A percentile compares a stretch with the other conserved stretches of the same genome.
Evolutionary conservation across 345 rosid species (phyloP).

Genomic region (Rhodamnia rubescens): DNA sequence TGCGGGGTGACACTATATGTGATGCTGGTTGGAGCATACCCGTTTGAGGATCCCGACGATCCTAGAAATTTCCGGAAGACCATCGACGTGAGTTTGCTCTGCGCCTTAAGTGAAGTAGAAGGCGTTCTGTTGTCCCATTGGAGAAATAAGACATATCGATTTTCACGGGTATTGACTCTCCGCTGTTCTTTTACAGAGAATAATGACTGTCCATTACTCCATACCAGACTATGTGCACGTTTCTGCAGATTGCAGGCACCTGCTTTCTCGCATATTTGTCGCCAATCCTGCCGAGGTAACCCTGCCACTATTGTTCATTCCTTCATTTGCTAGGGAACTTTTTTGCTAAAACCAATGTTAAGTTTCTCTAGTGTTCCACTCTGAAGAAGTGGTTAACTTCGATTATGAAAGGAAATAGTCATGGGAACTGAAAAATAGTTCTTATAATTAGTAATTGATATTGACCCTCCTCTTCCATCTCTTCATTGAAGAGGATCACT

Average conservation of each 20-base stretch:
- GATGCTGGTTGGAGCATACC: conserved; percentile 71
- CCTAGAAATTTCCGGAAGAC: conserved; percentile 65
- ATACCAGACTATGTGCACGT: conserved; percentile 59
- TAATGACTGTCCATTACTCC: conserved; percentile 46
- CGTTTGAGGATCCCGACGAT: conserved; percentile 72
- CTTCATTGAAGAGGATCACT: conserved; percentile 36
- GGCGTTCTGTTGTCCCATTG: background rate
- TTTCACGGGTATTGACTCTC: background rate
- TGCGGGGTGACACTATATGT: conserved; percentile 69
- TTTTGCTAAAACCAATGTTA: background rate
- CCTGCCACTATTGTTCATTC: background rate
- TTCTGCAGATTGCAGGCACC: conserved; percentile 47
- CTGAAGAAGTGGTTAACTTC: background rate
- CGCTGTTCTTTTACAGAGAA: conserved; percentile 29
- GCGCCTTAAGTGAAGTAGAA: background rate
- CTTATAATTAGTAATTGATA: background rate
- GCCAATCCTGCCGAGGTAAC: conserved; percentile 57
- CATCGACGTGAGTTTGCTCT: conserved; percentile 28
- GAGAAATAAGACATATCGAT: background rate
- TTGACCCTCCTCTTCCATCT: background rate
- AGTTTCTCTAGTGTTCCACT: background rate
- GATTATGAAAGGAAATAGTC: background rate
- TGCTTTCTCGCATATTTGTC: conserved; percentile 56
- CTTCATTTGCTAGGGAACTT: background rate
- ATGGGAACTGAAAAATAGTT: background rate